Percentiles rank a stretch among this genome's conserved stretches.
Evolutionary conservation across 306 rosid species (phyloP).

Genomic region (Malus orientalis): DNA sequence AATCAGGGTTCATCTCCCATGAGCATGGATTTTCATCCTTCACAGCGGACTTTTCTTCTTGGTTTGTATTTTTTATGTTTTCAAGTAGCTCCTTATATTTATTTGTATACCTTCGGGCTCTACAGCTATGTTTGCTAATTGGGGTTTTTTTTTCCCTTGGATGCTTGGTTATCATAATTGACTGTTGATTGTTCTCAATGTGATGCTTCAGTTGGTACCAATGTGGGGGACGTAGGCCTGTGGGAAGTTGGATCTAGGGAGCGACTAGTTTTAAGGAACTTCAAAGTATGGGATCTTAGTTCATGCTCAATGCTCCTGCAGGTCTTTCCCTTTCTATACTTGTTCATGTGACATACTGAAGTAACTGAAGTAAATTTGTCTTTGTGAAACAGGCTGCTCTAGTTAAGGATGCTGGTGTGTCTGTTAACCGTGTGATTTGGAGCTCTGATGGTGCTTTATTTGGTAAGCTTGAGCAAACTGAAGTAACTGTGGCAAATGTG

Average conservation of each 20-base stretch:
- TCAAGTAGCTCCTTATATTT: background rate
- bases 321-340: conserved; percentile 36
- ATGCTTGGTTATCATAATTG: conserved; percentile 7
- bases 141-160: background rate
- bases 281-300: conserved; percentile 94
- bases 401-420: conserved; percentile 87
- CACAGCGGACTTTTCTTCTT: conserved; percentile 83
- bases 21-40: conserved; percentile 99
- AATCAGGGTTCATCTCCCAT: conserved; percentile 94
- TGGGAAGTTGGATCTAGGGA: conserved; percentile 97
- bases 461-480: conserved; percentile 43
- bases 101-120: background rate
- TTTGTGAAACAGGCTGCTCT: conserved; percentile 61
- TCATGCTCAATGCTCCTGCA: conserved; percentile 84
- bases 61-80: conserved; percentile 37
- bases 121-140: background rate
- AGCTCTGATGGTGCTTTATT: conserved; percentile 90
- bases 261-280: conserved; percentile 61
- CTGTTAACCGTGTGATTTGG: conserved; percentile 97
- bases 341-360: background rate
- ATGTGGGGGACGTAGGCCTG: conserved; percentile 86
- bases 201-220: conserved; percentile 75
- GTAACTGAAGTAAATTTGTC: conserved; percentile 20
- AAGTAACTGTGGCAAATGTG: conserved; percentile 4
- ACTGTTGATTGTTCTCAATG: background rate